These are phyloP conservation scores for Oxyria digyna DNA, from an alignment of 148 eudicot genomes.

Conservation along the genomic window DNA sequence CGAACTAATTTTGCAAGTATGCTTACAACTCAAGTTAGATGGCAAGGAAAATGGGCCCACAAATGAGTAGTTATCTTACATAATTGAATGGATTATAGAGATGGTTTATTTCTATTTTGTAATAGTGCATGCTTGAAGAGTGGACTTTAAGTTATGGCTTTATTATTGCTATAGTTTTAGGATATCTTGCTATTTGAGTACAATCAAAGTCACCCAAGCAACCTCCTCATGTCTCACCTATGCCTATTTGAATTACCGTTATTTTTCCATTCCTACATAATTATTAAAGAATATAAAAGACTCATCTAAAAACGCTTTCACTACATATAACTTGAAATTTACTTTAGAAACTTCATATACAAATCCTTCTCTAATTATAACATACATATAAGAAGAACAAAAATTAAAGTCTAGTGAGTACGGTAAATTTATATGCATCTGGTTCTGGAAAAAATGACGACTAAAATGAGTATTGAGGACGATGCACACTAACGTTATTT, in stretches of 20 bases:
- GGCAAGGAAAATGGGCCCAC: conserved; percentile 1
- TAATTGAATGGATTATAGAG: not conserved
- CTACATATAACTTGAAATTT: too few relatives aligned
- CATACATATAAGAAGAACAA: too few relatives aligned
- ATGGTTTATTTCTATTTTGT: not conserved
- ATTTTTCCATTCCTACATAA: not conserved
- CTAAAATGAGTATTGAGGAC: too few relatives aligned
- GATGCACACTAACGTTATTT: too few relatives aligned
- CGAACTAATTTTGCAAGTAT: not conserved
- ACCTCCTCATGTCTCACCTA: not conserved
- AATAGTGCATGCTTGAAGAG: not conserved
- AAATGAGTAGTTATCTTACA: not conserved
- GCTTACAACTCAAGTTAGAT: conserved; percentile 8
- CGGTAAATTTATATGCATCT: too few relatives aligned
- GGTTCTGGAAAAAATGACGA: too few relatives aligned
- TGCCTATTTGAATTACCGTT: not conserved
- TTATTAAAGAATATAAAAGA: not conserved
- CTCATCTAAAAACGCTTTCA: not conserved
- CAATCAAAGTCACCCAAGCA: not conserved
- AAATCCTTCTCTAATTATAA: too few relatives aligned
- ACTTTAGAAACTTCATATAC: too few relatives aligned
- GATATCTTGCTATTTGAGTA: conserved; percentile 1
- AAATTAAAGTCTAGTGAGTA: too few relatives aligned
- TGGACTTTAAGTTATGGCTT: conserved; percentile 6
- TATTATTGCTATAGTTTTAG: not conserved